Conservation (phyloP, 345 rosid genomes). For the Ailanthus altissimus region DNA sequence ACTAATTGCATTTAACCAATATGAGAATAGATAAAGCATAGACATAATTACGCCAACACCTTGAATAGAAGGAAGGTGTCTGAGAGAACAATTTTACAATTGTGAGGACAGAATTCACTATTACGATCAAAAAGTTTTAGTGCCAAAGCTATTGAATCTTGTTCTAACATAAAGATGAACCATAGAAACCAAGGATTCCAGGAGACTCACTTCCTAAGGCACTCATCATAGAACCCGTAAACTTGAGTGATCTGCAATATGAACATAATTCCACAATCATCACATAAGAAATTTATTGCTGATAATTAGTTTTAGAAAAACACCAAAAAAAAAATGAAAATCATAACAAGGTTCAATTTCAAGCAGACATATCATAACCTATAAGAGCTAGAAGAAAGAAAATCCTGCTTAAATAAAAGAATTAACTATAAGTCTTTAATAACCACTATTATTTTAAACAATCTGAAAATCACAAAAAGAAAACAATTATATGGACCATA, state of each 20-base stretch:
- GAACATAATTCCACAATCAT: slow-evolving; percentile 25
- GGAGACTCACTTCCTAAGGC: slow-evolving; percentile 90
- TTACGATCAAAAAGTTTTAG: not conserved
- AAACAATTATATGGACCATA: not conserved
- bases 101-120: not conserved
- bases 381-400: not conserved
- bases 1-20: not conserved
- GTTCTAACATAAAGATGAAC: not conserved
- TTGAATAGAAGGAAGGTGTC: not conserved
- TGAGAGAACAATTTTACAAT: not conserved
- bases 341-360: not conserved
- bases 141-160: not conserved
- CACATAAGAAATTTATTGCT: not conserved
- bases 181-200: slow-evolving; percentile 14
- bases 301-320: not conserved
- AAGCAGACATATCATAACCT: not conserved
- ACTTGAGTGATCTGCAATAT: slow-evolving; percentile 92
- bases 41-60: not conserved
- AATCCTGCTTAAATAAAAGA: not conserved
- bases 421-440: not conserved
- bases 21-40: not conserved
- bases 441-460: not conserved
- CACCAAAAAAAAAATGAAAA: not conserved
- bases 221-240: slow-evolving; percentile 98
- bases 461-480: slow-evolving; percentile 7